A percentile compares a stretch with the other conserved stretches of the same genome.
Conservation (phyloP, 495 filamentous ascomycete genomes). For the Talaromyces liani region DNA sequence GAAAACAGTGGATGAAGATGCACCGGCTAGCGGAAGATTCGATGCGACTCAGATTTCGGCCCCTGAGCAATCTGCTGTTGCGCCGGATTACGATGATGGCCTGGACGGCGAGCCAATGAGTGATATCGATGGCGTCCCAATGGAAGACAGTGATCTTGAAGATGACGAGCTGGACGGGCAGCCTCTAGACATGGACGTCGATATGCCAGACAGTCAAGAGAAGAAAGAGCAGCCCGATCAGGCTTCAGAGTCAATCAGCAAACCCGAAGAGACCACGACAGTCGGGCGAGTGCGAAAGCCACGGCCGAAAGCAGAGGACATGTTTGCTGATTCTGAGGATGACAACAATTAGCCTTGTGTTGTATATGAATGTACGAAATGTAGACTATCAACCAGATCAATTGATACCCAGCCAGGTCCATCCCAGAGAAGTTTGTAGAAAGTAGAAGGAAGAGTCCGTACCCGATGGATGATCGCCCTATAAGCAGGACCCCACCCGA, state of each 20-base stretch:
- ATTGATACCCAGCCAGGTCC: background rate
- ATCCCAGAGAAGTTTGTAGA: background rate
- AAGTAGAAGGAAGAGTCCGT: background rate
- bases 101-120: conserved; percentile 33
- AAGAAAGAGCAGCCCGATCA: conserved; percentile 12
- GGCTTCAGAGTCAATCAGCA: conserved; percentile 17
- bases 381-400: background rate
- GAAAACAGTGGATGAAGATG: conserved; percentile 61
- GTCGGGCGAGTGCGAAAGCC: conserved; percentile 32
- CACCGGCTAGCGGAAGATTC: conserved; percentile 29
- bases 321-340: conserved; percentile 71
- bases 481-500: background rate
- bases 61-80: conserved; percentile 10
- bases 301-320: conserved; percentile 82
- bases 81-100: conserved; percentile 23
- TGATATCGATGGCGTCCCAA: conserved; percentile 44
- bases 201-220: conserved; percentile 29
- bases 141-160: conserved; percentile 48
- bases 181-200: conserved; percentile 44
- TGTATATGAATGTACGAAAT: background rate
- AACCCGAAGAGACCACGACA: conserved; percentile 14
- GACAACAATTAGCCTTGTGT: background rate
- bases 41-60: conserved; percentile 21
- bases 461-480: background rate
- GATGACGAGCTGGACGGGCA: conserved; percentile 43